Evolutionary conservation across 31 red algal genomes (phyloP), one percentile per base, ranked within the genome.

Genomic region (Porphyra umbilicalis): DNA sequence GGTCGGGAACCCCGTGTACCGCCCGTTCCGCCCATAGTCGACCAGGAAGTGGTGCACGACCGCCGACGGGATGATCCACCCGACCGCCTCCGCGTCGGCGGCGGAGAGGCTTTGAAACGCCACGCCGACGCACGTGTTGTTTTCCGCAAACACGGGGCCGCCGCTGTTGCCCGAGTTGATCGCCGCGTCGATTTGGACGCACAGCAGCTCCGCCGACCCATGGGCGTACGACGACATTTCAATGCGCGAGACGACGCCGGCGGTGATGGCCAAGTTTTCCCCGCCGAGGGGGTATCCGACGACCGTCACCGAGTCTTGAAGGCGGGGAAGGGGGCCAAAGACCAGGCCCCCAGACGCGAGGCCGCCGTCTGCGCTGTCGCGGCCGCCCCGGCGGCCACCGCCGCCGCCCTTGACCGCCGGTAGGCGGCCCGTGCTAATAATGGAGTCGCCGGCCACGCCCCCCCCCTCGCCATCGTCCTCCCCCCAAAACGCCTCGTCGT

Each of bases 81-180:
- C 92, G 68, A 98, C 87, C 77, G 89, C 89, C 76, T 96, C 94
- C 14, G 92, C 84, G 31, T 82, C 80, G 42, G 80, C 80, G 3
- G 32, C 16, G 4, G 77, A 76, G 37, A 95, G 78, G 67, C 79
- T 85, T 75, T 96, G 94, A 80, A 96, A 99, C 10, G 94, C 94
- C 15, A 99, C 89, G 15, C 97, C 97, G 35, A 96, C 87, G 29
- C 93, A 92, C 37, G 88, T 29, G 31, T 86, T 84, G 37, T 39
- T 15, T 16, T 75, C 77, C 39, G 93, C 83, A 40, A 99, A 81
- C 6, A 89, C 94, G 5, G 97, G 97, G 0, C 97, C 97, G 8
- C 97, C 97, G 31, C 92, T 94, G 4, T 84, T 89, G 35, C 97
- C 97, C 10, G 89, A 78, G 80, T 99, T 99, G 71, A 99, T 96